These are phyloP conservation scores for Talaromyces sp. DNA, from an alignment of 2,329 filamentous ascomycete genomes.

Conservation along the genomic window DNA sequence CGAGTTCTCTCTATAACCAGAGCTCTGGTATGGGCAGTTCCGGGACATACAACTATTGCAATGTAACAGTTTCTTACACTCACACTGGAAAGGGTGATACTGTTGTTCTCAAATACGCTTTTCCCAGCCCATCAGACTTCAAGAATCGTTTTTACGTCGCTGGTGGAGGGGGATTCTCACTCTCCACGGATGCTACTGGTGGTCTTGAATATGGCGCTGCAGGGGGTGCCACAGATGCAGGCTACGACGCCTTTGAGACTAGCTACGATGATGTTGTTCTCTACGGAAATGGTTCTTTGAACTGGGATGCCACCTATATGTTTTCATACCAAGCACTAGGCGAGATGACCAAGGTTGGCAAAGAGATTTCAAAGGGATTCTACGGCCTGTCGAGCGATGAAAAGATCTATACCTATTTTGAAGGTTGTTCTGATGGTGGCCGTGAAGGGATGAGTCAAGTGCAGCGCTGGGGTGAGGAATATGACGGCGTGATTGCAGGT, in stretches of 20 bases:
- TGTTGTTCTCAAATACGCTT: slow-evolving; percentile 34
- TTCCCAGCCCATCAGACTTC: slow-evolving; percentile 31
- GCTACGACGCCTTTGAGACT: slow-evolving; percentile 39
- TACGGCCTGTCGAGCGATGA: neutral
- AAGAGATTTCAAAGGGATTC: neutral
- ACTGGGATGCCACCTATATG: slow-evolving; percentile 6
- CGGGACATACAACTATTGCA: slow-evolving; percentile 26
- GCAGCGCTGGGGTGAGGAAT: slow-evolving; percentile 44
- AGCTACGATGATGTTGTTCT: slow-evolving; percentile 36
- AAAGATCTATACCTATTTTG: slow-evolving; percentile 39
- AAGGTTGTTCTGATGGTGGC: slow-evolving; percentile 47
- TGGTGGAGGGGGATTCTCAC: slow-evolving; percentile 41
- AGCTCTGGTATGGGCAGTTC: slow-evolving; percentile 20
- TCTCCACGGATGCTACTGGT: slow-evolving; percentile 33
- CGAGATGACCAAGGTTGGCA: slow-evolving; percentile 1
- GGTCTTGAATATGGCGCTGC: slow-evolving; percentile 40
- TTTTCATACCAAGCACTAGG: slow-evolving; percentile 5
- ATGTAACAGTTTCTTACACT: slow-evolving; percentile 39
- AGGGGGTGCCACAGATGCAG: slow-evolving; percentile 38
- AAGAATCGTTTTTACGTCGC: slow-evolving; percentile 43
- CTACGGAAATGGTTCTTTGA: slow-evolving; percentile 8
- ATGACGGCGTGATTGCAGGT: slow-evolving; percentile 3
- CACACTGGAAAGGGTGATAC: slow-evolving; percentile 37
- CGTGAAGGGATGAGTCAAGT: slow-evolving; percentile 31
- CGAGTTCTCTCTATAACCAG: slow-evolving; percentile 34